Conservation (phyloP, 495 filamentous ascomycete species). For the Glutinoglossum americanum region DNA sequence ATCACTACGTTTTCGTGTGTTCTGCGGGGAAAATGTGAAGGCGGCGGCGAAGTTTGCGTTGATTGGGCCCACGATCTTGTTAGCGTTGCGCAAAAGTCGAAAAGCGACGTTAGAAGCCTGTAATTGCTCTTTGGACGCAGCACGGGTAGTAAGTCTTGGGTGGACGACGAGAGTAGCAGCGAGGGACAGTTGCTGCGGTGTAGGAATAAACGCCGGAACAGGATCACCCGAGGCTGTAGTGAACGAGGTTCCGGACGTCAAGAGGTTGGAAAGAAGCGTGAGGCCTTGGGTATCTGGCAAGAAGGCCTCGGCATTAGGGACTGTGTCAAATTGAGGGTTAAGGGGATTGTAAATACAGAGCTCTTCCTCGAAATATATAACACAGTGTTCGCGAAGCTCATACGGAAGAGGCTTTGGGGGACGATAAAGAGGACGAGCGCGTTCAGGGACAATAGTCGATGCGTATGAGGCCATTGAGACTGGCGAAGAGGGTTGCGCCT, state of each 20-base stretch:
- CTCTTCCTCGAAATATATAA: constrained; percentile 56
- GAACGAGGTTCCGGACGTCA: constrained; percentile 30
- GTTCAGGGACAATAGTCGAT: not conserved
- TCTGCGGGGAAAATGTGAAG: constrained; percentile 25
- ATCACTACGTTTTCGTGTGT: constrained; percentile 13
- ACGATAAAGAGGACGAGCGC: constrained; percentile 20
- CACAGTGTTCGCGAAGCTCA: constrained; percentile 39
- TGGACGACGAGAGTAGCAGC: constrained; percentile 48
- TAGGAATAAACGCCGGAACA: constrained; percentile 26
- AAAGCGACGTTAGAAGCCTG: constrained; percentile 32
- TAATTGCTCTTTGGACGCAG: constrained; percentile 26
- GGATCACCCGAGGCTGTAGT: constrained; percentile 4
- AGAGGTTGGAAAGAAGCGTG: constrained; percentile 39
- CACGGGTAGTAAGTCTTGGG: constrained; percentile 43
- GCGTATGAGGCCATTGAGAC: not conserved
- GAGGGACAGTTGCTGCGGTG: constrained; percentile 38
- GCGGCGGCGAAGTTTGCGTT: constrained; percentile 27
- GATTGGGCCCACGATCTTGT: constrained; percentile 28
- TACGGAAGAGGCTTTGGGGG: constrained; percentile 31
- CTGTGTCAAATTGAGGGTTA: not conserved
- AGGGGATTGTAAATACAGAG: constrained; percentile 29
- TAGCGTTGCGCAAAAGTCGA: constrained; percentile 33
- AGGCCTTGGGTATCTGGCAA: constrained; percentile 38
- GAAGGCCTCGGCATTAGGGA: constrained; percentile 4
- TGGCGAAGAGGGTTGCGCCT: not conserved